phyloP scores from a whole-genome alignment of 2,329 filamentous ascomycete genomes.

The Cylindrodendrum hubeiense region DNA sequence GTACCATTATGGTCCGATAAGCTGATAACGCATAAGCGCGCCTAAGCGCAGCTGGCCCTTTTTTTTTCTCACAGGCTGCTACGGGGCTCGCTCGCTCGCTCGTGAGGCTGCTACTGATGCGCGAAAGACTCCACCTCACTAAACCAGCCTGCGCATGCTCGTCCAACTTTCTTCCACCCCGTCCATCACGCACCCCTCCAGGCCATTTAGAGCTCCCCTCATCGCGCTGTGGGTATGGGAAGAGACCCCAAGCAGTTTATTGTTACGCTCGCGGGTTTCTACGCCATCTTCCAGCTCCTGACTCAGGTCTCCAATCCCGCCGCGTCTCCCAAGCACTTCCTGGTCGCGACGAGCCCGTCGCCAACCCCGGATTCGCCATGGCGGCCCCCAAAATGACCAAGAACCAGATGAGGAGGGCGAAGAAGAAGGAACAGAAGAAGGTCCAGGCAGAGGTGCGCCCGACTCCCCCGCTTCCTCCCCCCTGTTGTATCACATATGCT shows the following conservation, averaged over 20 bases:
- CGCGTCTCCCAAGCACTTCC: conserved; percentile 41
- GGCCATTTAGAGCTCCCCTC: conserved; percentile 16
- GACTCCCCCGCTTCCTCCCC: background rate
- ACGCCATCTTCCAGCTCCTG: conserved; percentile 53
- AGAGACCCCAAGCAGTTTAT: conserved; percentile 54
- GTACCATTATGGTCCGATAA: background rate
- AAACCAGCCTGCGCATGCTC: conserved; percentile 18
- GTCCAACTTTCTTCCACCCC: conserved; percentile 19
- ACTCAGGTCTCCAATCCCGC: conserved; percentile 50
- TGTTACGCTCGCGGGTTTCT: conserved; percentile 48
- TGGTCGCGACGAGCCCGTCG: conserved; percentile 43
- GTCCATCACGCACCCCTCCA: conserved; percentile 13
- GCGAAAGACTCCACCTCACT: conserved; percentile 26
- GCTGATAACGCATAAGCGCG: conserved; percentile 19
- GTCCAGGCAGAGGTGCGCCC: conserved; percentile 65
- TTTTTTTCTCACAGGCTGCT: conserved; percentile 1
- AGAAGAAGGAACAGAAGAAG: conserved; percentile 93
- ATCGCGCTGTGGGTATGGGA: conserved; percentile 47
- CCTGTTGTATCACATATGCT: conserved; percentile 17
- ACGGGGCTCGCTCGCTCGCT: too few relatives aligned
- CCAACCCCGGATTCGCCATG: conserved; percentile 59
- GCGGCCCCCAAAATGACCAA: conserved; percentile 83
- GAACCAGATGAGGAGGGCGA: conserved; percentile 91
- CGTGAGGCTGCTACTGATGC: conserved; percentile 13
- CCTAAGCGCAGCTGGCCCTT: conserved; percentile 1